These are phyloP conservation scores for Jatropha podagrica DNA, from an alignment of 441 rosid genomes.

Conservation along the genomic window DNA sequence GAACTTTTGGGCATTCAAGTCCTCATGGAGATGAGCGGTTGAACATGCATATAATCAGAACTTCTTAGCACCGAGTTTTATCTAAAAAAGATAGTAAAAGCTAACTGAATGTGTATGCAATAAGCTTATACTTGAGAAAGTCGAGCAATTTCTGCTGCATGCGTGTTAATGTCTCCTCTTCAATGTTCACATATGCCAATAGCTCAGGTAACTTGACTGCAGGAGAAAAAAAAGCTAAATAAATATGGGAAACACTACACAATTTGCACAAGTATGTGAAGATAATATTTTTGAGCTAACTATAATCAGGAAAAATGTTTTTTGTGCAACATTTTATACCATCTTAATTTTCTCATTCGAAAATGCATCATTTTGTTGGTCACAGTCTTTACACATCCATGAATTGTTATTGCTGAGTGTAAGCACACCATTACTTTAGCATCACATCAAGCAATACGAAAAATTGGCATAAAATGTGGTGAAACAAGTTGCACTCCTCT, in stretches of 20 bases:
- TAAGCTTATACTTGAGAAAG: slow-evolving; percentile 70
- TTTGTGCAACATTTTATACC: background rate
- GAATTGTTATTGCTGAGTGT: background rate
- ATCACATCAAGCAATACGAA: background rate
- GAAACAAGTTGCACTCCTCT: background rate
- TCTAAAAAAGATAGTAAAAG: slow-evolving; percentile 1
- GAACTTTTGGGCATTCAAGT: background rate
- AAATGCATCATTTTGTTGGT: background rate
- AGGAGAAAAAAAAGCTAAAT: slow-evolving; percentile 8
- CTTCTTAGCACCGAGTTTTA: background rate
- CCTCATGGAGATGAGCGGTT: background rate
- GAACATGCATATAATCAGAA: slow-evolving; percentile 3
- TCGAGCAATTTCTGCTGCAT: slow-evolving; percentile 86
- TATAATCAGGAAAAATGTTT: background rate
- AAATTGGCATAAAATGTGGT: background rate
- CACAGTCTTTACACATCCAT: background rate
- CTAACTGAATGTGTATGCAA: slow-evolving; percentile 15
- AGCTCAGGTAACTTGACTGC: slow-evolving; percentile 97
- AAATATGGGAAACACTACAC: background rate
- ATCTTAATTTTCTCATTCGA: background rate
- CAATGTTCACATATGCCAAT: slow-evolving; percentile 77
- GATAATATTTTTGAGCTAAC: background rate
- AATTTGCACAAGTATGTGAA: background rate
- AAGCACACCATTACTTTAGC: too few relatives aligned
- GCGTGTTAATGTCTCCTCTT: slow-evolving; percentile 79